Evolutionary conservation across 345 rosid species (phyloP).

Genomic region (Conringia planisiliqua): DNA sequence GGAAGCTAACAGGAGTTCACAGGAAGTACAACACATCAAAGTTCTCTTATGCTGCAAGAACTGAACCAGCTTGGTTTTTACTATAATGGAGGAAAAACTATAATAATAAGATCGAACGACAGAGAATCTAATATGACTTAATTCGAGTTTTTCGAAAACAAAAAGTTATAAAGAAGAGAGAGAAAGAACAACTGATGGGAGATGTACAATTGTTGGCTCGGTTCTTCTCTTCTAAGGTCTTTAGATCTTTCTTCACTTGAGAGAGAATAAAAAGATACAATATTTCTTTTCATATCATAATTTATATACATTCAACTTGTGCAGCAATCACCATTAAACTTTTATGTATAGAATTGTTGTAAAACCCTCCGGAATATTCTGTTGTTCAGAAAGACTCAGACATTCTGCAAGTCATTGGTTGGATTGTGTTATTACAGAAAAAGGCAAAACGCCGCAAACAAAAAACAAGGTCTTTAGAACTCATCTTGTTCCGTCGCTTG

Average conservation of each 20-base stretch:
- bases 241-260: conserved; percentile 20
- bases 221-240: neutral
- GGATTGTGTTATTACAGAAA: too few relatives aligned
- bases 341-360: neutral
- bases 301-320: neutral
- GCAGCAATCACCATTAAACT: neutral
- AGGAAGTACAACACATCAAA: conserved; percentile 81
- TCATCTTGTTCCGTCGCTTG: too few relatives aligned
- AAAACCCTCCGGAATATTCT: neutral
- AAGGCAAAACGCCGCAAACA: too few relatives aligned
- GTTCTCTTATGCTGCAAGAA: conserved; percentile 65
- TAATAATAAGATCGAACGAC: neutral
- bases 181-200: conserved; percentile 15
- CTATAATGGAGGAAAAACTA: conserved; percentile 26
- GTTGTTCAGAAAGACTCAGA: too few relatives aligned
- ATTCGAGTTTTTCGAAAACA: neutral
- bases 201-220: conserved; percentile 10
- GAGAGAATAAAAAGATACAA: conserved; percentile 19
- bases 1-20: conserved; percentile 82
- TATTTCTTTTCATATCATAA: neutral
- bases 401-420: too few relatives aligned
- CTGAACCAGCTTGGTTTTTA: conserved; percentile 57
- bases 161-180: neutral
- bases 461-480: too few relatives aligned
- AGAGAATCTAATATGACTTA: conserved; percentile 3